phyloP scores from a whole-genome alignment of 1,284 basidiomycete species.

The Rhodotorula sp. region DNA sequence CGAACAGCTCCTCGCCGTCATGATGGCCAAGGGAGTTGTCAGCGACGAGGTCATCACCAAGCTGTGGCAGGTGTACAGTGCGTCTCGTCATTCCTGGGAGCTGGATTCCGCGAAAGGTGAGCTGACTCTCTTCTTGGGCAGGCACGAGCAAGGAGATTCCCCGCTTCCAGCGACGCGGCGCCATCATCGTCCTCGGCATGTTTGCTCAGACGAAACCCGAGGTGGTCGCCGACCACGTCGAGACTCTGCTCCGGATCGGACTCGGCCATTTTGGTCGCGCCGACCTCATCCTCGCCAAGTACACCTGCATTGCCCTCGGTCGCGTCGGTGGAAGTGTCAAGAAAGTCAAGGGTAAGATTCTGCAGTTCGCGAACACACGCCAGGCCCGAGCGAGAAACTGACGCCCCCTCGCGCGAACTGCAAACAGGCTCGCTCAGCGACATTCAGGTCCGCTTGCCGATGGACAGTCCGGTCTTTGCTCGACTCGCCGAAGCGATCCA shows the following conservation, averaged over 20 bases:
- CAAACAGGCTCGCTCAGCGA: slow-evolving; percentile 72
- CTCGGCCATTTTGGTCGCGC: slow-evolving; percentile 80
- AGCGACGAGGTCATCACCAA: slow-evolving; percentile 81
- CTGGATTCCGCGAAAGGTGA: too few relatives aligned
- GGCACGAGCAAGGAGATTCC: slow-evolving; percentile 73
- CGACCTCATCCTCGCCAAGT: slow-evolving; percentile 85
- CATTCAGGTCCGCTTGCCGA: slow-evolving; percentile 80
- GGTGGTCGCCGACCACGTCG: slow-evolving; percentile 83
- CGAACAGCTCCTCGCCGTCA: slow-evolving; percentile 91
- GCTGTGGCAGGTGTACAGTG: slow-evolving; percentile 94
- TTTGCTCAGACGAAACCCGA: slow-evolving; percentile 79
- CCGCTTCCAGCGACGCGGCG: slow-evolving; percentile 79
- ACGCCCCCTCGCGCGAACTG: too few relatives aligned
- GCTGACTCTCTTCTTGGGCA: slow-evolving; percentile 46
- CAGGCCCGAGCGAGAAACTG: not conserved
- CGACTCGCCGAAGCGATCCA: slow-evolving; percentile 77
- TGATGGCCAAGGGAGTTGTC: slow-evolving; percentile 81
- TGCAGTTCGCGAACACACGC: slow-evolving; percentile 43
- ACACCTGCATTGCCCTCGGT: slow-evolving; percentile 90
- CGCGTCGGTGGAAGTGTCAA: slow-evolving; percentile 91
- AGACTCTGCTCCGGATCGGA: slow-evolving; percentile 83
- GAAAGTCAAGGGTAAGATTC: slow-evolving; percentile 80
- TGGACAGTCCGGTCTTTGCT: slow-evolving; percentile 82
- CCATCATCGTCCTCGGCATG: slow-evolving; percentile 95
- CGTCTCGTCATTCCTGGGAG: slow-evolving; percentile 46